Base-by-base conservation (phyloP, 805 yeast genomes). In the Saturnispora sekii region DNA sequence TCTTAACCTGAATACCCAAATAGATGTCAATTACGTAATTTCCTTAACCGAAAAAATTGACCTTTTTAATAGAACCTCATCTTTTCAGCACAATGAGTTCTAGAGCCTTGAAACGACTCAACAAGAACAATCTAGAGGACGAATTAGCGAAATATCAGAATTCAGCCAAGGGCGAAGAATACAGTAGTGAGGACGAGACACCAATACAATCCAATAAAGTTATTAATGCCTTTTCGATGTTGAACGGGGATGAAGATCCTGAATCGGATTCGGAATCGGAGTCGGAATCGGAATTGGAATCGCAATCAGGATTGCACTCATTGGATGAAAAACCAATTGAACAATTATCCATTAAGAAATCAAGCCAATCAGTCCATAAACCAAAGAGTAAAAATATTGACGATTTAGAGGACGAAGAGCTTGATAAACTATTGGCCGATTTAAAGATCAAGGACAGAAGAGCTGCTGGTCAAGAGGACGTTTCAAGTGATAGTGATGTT, bases 351-450 rank as follows among this genome's bases (percentile, higher is more conserved):
- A 6, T 6, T 6, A 21, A 21, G 26, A 21, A 21, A 21, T 21
- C 26, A 5, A 21, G 8, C 6, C 26, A 21, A 21, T 6, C 26
- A 4, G 26, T 21, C 8, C 26, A 5, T 21, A 53, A 48, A 1
- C 16, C 52, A 54, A 4, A 55, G 51, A 38, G 14, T 54, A 49
- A 29, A 32, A 47, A 18, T 6, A 45, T 51, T 80, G 54, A 51
- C 41, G 51, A 47, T 31, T 26, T 45, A 6, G 53, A 48, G 30
- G 57, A 55, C 30, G 49, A 74, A 7, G 85, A 78, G 31, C 61
- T 82, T 21, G 85, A 80, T 58, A 64, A 63, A 48, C 64, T 79
- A 4, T 57, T 82, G 4, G 70, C 65, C 15, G 74, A 77, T 42
- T 63, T 64, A 5, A 41, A 47, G 34, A 35, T 51, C 8, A 47